Percentiles rank a stretch among this genome's conserved stretches.
Evolutionary conservation across 2,329 filamentous ascomycete species (phyloP).

Genomic region (Cephalotrichum gorgonifer): DNA sequence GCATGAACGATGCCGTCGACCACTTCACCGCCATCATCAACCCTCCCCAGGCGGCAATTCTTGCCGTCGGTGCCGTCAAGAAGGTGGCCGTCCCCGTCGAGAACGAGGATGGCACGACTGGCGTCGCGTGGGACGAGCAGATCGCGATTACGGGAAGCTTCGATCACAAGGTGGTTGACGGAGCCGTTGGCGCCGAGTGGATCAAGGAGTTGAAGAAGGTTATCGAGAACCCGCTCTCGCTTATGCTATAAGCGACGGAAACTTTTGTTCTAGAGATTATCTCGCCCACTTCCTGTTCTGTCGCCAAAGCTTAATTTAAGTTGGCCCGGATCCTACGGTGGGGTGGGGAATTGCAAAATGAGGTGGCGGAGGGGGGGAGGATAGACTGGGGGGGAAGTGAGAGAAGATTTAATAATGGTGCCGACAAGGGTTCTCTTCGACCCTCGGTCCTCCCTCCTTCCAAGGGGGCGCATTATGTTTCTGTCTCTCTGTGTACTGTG

Average conservation of each 20-base stretch:
- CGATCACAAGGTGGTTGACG: constrained; percentile 98
- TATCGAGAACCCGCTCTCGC: constrained; percentile 91
- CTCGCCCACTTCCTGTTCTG: no score
- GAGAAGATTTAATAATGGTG: not conserved
- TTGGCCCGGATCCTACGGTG: not conserved
- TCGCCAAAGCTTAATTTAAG: not conserved
- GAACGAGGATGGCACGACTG: constrained; percentile 66
- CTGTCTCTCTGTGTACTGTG: not conserved
- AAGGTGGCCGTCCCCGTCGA: constrained; percentile 88
- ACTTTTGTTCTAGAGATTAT: not conserved
- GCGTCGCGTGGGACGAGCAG: constrained; percentile 90
- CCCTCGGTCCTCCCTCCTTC: not conserved
- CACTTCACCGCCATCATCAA: constrained; percentile 98
- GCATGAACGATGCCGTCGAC: constrained; percentile 95
- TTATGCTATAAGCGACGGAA: constrained; percentile 65
- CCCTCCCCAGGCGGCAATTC: constrained; percentile 90
- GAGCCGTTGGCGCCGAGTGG: constrained; percentile 92
- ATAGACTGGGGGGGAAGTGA: not conserved
- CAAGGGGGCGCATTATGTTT: no score
- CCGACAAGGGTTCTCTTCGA: not conserved
- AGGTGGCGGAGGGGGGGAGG: no score
- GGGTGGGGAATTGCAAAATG: not conserved
- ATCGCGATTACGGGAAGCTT: constrained; percentile 92
- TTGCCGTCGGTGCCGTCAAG: constrained; percentile 87
- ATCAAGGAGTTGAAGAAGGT: constrained; percentile 96